Evolutionary conservation across 208 protist species (phyloP).

Genomic region (Leishmania martiniquensis): DNA sequence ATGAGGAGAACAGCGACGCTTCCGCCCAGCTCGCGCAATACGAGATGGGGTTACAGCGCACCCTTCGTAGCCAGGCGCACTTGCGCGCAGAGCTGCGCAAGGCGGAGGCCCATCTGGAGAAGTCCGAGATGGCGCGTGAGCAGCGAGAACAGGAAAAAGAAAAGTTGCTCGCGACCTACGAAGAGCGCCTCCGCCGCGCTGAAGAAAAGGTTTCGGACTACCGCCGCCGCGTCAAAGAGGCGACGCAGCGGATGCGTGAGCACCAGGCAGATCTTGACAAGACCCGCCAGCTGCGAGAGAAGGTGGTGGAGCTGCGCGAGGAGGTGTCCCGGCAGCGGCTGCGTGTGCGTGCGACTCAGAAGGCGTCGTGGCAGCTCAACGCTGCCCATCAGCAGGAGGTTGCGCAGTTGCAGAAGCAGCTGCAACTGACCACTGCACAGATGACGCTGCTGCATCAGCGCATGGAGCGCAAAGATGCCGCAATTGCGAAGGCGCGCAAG

Average conservation of each 20-base stretch:
- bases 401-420: slow-evolving; percentile 47
- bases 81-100: slow-evolving; percentile 51
- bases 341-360: slow-evolving; percentile 38
- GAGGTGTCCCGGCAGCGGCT: slow-evolving; percentile 51
- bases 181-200: slow-evolving; percentile 45
- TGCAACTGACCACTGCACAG: slow-evolving; percentile 41
- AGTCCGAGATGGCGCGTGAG: slow-evolving; percentile 43
- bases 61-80: slow-evolving; percentile 27
- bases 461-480: slow-evolving; percentile 16
- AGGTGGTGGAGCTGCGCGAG: slow-evolving; percentile 45
- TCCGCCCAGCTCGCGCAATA: slow-evolving; percentile 36
- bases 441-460: slow-evolving; percentile 25
- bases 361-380: slow-evolving; percentile 33
- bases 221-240: slow-evolving; percentile 42
- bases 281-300: slow-evolving; percentile 45
- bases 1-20: slow-evolving; percentile 47
- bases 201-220: slow-evolving; percentile 49
- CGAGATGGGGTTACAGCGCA: slow-evolving; percentile 31
- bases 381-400: slow-evolving; percentile 56
- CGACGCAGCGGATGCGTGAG: slow-evolving; percentile 31
- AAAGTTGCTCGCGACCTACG: slow-evolving; percentile 36
- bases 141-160: slow-evolving; percentile 45
- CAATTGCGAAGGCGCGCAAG: slow-evolving; percentile 26
- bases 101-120: slow-evolving; percentile 48
- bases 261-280: slow-evolving; percentile 30